Conservation (phyloP, 306 rosid genomes). For the Trifolium fragiferum region DNA sequence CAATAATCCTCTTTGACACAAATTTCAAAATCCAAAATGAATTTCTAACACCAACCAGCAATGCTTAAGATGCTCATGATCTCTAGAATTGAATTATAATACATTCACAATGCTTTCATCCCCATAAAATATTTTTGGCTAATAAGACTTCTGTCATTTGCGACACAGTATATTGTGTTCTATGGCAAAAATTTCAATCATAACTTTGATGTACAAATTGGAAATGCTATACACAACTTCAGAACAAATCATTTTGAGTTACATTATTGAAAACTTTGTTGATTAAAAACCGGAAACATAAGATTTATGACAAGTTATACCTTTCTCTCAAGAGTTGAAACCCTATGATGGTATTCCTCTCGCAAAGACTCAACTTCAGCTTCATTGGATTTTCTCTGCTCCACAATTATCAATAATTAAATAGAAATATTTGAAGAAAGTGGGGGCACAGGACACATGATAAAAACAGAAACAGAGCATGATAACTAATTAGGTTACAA, state of each 20-base stretch:
- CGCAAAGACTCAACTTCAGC: conserved; percentile 94
- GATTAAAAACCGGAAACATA: conserved; percentile 25
- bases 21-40: conserved; percentile 25
- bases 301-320: conserved; percentile 46
- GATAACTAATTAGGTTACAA: conserved; percentile 29
- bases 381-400: conserved; percentile 92
- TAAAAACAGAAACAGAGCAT: conserved; percentile 17
- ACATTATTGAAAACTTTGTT: conserved; percentile 19
- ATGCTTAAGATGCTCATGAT: conserved; percentile 29
- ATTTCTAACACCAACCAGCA: conserved; percentile 34
- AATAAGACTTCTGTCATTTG: conserved; percentile 18
- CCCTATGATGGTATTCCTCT: conserved; percentile 98
- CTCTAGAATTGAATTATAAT: conserved; percentile 20
- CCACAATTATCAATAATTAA: conserved; percentile 52
- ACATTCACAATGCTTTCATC: neutral
- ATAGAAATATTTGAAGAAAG: conserved; percentile 31
- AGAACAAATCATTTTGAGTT: conserved; percentile 29
- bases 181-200: conserved; percentile 13
- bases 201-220: conserved; percentile 23
- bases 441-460: conserved; percentile 12
- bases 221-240: conserved; percentile 9
- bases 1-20: conserved; percentile 36
- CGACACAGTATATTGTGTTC: conserved; percentile 13
- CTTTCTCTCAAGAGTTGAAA: conserved; percentile 90
- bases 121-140: neutral